Evolutionary conservation across 371 early-diverging fungal species (phyloP).

Genomic region (Neoconidiobolus thromboides): DNA sequence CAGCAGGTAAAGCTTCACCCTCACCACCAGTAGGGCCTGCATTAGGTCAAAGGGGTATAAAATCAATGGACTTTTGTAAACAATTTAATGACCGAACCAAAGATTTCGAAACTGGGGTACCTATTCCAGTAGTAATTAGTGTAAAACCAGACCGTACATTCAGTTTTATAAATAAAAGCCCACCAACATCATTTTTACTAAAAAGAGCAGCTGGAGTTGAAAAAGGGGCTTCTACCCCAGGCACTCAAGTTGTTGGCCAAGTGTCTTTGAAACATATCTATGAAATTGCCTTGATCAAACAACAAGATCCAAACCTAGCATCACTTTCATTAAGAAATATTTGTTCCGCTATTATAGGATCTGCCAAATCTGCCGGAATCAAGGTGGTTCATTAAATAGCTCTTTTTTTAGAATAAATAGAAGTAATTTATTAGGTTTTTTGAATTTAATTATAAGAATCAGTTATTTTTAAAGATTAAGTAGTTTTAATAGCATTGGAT

Average conservation of each 20-base stretch:
- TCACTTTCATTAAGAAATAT: conserved; percentile 50
- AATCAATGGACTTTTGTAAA: conserved; percentile 97
- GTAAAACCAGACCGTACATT: conserved; percentile 84
- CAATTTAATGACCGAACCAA: conserved; percentile 94
- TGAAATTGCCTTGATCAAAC: conserved; percentile 84
- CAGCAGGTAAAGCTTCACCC: conserved; percentile 86
- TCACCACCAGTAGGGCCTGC: conserved; percentile 93
- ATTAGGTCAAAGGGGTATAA: conserved; percentile 91
- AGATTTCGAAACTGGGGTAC: conserved; percentile 58
- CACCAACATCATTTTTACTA: conserved; percentile 76
- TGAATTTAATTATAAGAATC: too few relatives aligned
- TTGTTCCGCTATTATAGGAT: conserved; percentile 54
- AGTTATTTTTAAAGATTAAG: too few relatives aligned
- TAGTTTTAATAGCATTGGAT: too few relatives aligned
- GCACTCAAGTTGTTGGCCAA: conserved; percentile 51
- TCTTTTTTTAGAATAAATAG: too few relatives aligned
- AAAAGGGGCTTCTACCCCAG: conserved; percentile 65
- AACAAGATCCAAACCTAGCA: conserved; percentile 56
- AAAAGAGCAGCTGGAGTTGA: conserved; percentile 79
- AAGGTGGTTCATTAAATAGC: conserved; percentile 33
- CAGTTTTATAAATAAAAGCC: conserved; percentile 70
- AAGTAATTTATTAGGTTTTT: too few relatives aligned
- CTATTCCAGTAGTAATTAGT: conserved; percentile 64
- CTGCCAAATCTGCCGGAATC: conserved; percentile 71
- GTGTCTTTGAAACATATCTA: conserved; percentile 83